These are phyloP conservation scores for Starmerella roubikii DNA, from an alignment of 805 yeast genomes.

Conservation along the genomic window DNA sequence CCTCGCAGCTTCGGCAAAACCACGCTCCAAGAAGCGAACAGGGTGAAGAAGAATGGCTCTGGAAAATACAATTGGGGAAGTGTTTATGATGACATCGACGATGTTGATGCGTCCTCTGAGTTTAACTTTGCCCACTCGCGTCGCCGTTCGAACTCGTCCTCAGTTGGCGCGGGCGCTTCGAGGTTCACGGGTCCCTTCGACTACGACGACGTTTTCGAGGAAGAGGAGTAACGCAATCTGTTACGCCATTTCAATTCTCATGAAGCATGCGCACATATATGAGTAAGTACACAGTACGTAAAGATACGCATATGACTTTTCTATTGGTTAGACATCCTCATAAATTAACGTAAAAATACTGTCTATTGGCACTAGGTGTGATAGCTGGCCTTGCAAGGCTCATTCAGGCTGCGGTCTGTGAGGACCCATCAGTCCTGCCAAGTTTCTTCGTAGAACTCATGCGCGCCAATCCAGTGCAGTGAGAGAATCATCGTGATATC, in stretches of 20 bases:
- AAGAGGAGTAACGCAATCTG: constrained; percentile 11
- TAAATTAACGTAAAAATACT: too few species aligned
- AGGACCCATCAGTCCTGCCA: too few species aligned
- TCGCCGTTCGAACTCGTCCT: constrained; percentile 27
- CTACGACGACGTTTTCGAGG: constrained; percentile 12
- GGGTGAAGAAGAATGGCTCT: constrained; percentile 69
- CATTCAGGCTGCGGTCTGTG: too few species aligned
- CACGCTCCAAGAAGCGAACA: constrained; percentile 62
- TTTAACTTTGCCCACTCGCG: constrained; percentile 29
- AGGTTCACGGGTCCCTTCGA: constrained; percentile 2
- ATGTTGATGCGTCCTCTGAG: constrained; percentile 45
- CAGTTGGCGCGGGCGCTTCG: constrained; percentile 8
- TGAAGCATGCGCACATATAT: background rate
- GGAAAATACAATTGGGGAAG: constrained; percentile 86
- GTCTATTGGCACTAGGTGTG: too few species aligned
- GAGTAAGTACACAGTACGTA: background rate
- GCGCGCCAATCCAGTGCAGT: constrained; percentile 9
- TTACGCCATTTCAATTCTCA: too few species aligned
- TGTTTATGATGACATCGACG: constrained; percentile 52
- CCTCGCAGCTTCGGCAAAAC: constrained; percentile 69
- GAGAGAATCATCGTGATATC: constrained; percentile 2
- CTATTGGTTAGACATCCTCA: too few species aligned
- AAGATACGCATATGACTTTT: background rate
- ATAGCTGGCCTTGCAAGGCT: too few species aligned
- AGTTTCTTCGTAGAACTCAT: background rate